These are phyloP conservation scores for Malus hybrid DNA, from an alignment of 331 rosid species.

Conservation along the genomic window DNA sequence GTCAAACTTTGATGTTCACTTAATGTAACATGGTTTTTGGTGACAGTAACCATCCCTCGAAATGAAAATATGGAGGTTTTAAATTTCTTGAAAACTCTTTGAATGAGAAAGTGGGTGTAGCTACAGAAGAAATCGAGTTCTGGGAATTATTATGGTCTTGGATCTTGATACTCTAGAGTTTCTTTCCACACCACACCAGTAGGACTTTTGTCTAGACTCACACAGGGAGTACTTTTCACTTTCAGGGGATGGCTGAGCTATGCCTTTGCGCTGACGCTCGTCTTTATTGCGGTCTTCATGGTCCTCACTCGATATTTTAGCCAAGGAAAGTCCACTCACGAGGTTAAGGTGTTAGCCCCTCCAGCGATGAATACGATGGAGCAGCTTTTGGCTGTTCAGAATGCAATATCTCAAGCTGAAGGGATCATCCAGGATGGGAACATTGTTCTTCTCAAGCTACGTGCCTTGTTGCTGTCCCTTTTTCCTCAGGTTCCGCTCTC, in stretches of 20 bases:
- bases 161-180: background rate
- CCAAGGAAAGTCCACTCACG: constrained; percentile 46
- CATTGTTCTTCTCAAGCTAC: constrained; percentile 71
- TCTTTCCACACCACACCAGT: background rate
- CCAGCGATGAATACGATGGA: constrained; percentile 84
- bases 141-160: background rate
- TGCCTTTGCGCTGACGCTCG: constrained; percentile 37
- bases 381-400: constrained; percentile 91
- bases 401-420: constrained; percentile 69
- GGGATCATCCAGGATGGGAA: constrained; percentile 69
- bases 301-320: constrained; percentile 40
- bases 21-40: background rate
- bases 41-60: background rate
- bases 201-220: background rate
- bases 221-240: background rate
- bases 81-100: background rate
- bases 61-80: background rate
- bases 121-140: background rate
- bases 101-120: background rate
- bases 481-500: constrained; percentile 67
- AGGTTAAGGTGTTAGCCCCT: constrained; percentile 70
- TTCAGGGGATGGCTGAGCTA: constrained; percentile 85
- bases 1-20: background rate
- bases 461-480: constrained; percentile 63
- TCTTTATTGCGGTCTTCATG: constrained; percentile 59